phyloP scores from a whole-genome alignment of 2,329 filamentous ascomycete genomes.

The Pseudopithomyces maydicus region DNA sequence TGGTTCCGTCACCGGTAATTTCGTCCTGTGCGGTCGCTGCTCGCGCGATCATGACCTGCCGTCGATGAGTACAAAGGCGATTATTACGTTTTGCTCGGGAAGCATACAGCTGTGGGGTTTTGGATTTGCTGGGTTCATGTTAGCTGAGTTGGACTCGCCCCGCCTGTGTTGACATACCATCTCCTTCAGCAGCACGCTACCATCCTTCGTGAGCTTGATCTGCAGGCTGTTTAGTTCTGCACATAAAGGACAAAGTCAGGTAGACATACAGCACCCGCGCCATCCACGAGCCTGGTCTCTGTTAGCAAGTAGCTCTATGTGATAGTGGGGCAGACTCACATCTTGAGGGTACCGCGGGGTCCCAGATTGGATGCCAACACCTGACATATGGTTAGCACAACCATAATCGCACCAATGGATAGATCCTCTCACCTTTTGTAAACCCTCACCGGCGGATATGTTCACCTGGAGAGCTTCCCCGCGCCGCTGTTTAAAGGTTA shows the following conservation, averaged over 20 bases:
- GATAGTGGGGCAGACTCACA: constrained; percentile 69
- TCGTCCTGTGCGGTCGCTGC: constrained; percentile 98
- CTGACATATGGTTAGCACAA: constrained; percentile 57
- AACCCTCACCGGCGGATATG: constrained; percentile 91
- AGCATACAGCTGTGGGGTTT: constrained; percentile 86
- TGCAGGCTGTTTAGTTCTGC: constrained; percentile 45
- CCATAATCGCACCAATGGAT: not conserved
- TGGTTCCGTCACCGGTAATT: constrained; percentile 97
- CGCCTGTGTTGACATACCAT: constrained; percentile 55
- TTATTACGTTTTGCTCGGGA: not conserved
- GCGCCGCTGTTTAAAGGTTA: constrained; percentile 72
- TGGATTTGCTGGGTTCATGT: constrained; percentile 76
- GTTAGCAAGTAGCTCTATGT: constrained; percentile 39
- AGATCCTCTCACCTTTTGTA: constrained; percentile 55
- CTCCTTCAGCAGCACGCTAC: constrained; percentile 78
- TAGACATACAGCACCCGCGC: constrained; percentile 60
- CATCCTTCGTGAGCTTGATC: constrained; percentile 99
- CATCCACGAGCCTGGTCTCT: constrained; percentile 61
- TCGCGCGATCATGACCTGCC: constrained; percentile 69
- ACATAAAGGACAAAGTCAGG: constrained; percentile 16
- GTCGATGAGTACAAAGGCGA: constrained; percentile 10
- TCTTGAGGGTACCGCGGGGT: constrained; percentile 93
- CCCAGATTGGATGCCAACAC: constrained; percentile 96
- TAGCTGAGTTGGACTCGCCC: constrained; percentile 25
- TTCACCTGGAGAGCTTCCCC: constrained; percentile 97